Percentiles rank a stretch among this genome's conserved stretches.
phyloP scores from a whole-genome alignment of 345 rosid genomes.

The Eucalyptus regnans region DNA sequence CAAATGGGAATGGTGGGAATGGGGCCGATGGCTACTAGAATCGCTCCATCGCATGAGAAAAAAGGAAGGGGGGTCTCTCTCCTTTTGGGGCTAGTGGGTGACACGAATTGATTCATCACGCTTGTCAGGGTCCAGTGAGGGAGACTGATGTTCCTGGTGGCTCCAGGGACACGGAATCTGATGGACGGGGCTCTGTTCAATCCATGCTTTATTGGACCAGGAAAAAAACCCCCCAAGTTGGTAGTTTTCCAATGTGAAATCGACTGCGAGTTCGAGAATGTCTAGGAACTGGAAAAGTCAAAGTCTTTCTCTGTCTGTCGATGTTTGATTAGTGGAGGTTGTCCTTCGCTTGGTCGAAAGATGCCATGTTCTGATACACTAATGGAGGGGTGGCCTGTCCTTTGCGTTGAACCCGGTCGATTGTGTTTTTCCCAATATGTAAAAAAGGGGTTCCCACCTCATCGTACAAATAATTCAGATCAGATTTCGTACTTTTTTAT shows the following conservation, averaged over 20 bases:
- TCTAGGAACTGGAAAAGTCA: background rate
- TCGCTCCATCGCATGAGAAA: background rate
- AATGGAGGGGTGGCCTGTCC: background rate
- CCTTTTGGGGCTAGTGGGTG: background rate
- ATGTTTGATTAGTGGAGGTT: background rate
- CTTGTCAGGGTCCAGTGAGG: background rate
- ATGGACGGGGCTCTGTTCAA: background rate
- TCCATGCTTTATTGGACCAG: background rate
- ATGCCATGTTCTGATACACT: background rate
- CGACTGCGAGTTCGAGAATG: background rate
- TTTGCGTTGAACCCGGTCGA: background rate
- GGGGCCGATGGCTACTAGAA: background rate
- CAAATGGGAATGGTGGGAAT: background rate
- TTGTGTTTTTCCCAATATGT: background rate
- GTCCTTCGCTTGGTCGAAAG: background rate
- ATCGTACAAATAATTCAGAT: background rate
- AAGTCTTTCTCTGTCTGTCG: background rate
- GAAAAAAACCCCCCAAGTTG: background rate
- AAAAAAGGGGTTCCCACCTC: background rate
- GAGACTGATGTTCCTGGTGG: background rate
- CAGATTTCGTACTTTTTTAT: background rate
- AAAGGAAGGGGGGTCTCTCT: background rate
- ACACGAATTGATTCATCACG: background rate
- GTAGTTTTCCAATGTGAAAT: background rate
- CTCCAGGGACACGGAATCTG: background rate